These are phyloP conservation scores for Teratosphaeria zuluensis DNA, from an alignment of 2,329 filamentous ascomycete species.

Conservation along the genomic window DNA sequence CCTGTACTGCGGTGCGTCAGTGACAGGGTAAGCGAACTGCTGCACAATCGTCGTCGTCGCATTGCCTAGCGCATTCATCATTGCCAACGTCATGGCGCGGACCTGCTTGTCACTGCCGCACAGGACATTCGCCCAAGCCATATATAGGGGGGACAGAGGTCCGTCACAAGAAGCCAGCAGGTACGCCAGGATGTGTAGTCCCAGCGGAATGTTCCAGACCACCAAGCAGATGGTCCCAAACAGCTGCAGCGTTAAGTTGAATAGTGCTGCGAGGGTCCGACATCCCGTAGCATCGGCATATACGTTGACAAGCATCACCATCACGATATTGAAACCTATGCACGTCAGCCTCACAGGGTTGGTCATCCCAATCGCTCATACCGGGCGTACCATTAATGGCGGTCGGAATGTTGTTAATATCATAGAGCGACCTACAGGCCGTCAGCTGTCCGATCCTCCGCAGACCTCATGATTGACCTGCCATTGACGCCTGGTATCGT, in stretches of 20 bases:
- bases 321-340: neutral
- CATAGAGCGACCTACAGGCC: conserved; percentile 1
- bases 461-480: neutral
- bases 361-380: conserved; percentile 21
- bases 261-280: conserved; percentile 23
- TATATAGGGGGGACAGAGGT: conserved; percentile 28
- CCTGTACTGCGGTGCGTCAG: neutral
- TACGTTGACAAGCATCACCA: neutral
- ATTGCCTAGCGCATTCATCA: conserved; percentile 28
- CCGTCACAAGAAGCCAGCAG: conserved; percentile 29
- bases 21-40: conserved; percentile 8
- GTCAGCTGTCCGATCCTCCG: neutral
- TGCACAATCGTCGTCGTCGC: conserved; percentile 11
- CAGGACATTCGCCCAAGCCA: conserved; percentile 29
- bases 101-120: conserved; percentile 27
- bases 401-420: conserved; percentile 10
- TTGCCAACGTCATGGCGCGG: conserved; percentile 26
- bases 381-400: conserved; percentile 8
- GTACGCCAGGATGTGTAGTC: conserved; percentile 27
- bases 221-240: conserved; percentile 7
- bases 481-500: conserved; percentile 6
- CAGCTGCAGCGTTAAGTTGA: conserved; percentile 18
- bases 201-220: conserved; percentile 12
- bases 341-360: neutral
- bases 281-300: conserved; percentile 8